Base-by-base conservation (phyloP, 805 yeast species). In the Zygoascus flipseniorum region DNA sequence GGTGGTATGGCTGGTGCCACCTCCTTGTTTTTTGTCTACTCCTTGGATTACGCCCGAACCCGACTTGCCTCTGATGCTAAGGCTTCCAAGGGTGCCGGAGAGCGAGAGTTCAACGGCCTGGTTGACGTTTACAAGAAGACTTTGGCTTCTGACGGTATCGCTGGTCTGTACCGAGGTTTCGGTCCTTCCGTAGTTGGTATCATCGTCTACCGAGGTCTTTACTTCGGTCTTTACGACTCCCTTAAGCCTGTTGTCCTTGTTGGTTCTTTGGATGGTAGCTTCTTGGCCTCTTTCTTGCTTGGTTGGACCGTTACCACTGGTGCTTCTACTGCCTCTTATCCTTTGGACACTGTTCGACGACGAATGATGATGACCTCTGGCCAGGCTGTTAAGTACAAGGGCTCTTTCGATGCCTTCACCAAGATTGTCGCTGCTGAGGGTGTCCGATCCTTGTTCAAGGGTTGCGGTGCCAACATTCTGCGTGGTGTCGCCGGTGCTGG, bases 401-500 rank as follows among this genome's bases (percentile, higher is more conserved):
- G 95, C 80, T 95, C 97, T 67, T 80, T 87, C 74, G 97, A 90
- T 76, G 88, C 93, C 77, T 84, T 86, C 87, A 78, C 73, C 68
- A 77, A 89, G 80, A 88, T 89, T 73, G 92, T 90, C 67, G 95
- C 95, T 66, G 89, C 93, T 73, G 97, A 90, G 79, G 97, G 97
- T 88, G 76, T 87, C 69, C 69, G 72, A 58, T 88, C 97, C 68
- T 81, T 89, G 77, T 89, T 89, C 92, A 90, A 88, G 84, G 97
- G 97, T 82, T 89, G 96, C 78, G 96, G 92, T 85, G 97, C 97
- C 76, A 89, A 89, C 93, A 89, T 89, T 83, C 83, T 89, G 78
- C 89, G 97, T 86, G 97, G 97, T 88, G 96, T 89, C 74, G 97
- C 97, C 77, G 96, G 96, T 84, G 97, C 97, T 73, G 96, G 96